Evolutionary conservation across 345 rosid species (phyloP).

Genomic region (Garcia nutans): DNA sequence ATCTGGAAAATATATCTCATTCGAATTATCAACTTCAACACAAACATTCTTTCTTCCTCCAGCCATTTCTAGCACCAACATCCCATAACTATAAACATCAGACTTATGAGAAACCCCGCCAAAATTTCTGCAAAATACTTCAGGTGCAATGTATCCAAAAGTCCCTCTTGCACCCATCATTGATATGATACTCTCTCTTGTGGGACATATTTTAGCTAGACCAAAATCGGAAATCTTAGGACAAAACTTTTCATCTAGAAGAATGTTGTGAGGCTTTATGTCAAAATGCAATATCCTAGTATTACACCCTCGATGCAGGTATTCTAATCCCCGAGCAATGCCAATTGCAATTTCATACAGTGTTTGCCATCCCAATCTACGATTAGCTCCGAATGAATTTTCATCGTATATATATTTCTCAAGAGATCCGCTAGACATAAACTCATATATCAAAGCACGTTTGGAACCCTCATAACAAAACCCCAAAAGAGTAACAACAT

Average conservation of each 20-base stretch:
- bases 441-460: background rate
- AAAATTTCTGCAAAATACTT: background rate
- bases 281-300: background rate
- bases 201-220: background rate
- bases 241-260: background rate
- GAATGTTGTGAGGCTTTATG: conserved; percentile 8
- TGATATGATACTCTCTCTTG: background rate
- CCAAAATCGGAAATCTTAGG: conserved; percentile 10
- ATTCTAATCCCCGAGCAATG: background rate
- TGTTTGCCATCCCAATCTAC: background rate
- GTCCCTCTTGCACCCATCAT: background rate
- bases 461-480: background rate
- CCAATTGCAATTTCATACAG: background rate
- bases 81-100: conserved; percentile 7
- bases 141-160: conserved; percentile 4
- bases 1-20: background rate
- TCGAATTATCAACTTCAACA: background rate
- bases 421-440: background rate
- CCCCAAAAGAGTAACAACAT: background rate
- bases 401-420: background rate
- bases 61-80: background rate
- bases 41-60: background rate
- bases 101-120: background rate
- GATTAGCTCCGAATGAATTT: background rate
- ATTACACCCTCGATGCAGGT: conserved; percentile 7